A percentile compares a stretch with the other conserved stretches of the same genome.
Evolutionary conservation across 2,329 filamentous ascomycete genomes (phyloP).

Genomic region (Hymenoscyphus fraxineus): DNA sequence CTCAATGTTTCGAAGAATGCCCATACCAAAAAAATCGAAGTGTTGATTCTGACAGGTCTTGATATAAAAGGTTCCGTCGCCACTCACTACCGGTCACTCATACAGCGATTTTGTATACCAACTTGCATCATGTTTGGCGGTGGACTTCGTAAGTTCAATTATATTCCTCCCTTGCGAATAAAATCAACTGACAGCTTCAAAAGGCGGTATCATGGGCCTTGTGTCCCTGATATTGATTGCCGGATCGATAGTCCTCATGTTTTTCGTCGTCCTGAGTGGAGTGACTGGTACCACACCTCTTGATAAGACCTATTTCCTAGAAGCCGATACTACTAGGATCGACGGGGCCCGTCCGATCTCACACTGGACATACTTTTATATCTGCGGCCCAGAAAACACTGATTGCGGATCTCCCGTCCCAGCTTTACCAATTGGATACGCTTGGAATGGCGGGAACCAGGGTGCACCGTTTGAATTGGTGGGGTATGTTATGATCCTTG

Average conservation of each 20-base stretch:
- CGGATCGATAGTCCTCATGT: constrained; percentile 58
- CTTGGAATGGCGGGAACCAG: constrained; percentile 53
- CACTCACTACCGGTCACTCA: background rate
- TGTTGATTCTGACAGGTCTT: constrained; percentile 1
- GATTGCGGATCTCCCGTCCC: constrained; percentile 62
- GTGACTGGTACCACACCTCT: constrained; percentile 53
- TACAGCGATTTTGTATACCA: background rate
- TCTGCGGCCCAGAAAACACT: constrained; percentile 63
- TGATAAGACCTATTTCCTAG: constrained; percentile 79
- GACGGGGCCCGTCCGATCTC: constrained; percentile 60
- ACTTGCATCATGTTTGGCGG: background rate
- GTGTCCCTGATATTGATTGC: constrained; percentile 59
- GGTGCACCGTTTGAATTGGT: constrained; percentile 53
- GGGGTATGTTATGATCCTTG: constrained; percentile 39
- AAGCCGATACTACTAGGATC: constrained; percentile 72
- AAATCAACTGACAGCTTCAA: constrained; percentile 1
- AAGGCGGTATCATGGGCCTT: constrained; percentile 53
- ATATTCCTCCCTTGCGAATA: background rate
- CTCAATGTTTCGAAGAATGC: constrained; percentile 5
- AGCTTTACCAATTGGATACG: constrained; percentile 70
- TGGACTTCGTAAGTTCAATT: background rate
- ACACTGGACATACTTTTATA: constrained; percentile 88
- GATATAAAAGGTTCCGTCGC: background rate
- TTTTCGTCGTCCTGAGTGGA: constrained; percentile 63
- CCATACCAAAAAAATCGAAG: background rate